These are phyloP conservation scores for Fusarium sp. DNA, from an alignment of 2,329 filamentous ascomycete genomes.

Conservation along the genomic window DNA sequence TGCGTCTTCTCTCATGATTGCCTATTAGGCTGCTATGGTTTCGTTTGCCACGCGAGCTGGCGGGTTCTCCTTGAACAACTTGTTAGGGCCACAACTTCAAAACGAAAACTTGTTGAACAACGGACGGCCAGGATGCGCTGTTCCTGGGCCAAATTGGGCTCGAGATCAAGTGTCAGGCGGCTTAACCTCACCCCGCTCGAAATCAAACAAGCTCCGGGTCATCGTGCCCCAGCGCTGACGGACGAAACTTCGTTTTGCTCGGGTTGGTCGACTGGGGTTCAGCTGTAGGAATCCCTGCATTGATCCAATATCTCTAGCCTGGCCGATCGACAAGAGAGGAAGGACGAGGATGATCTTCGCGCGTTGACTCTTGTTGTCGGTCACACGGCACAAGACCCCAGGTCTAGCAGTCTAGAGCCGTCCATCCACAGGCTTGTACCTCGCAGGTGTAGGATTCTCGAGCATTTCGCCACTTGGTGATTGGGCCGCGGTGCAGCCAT, in stretches of 20 bases:
- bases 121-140: neutral
- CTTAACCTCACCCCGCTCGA: constrained; percentile 34
- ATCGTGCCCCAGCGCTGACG: constrained; percentile 1
- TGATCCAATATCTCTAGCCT: constrained; percentile 21
- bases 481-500: constrained; percentile 10
- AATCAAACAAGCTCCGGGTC: constrained; percentile 6
- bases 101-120: neutral
- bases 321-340: constrained; percentile 19
- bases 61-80: neutral
- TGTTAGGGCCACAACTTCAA: neutral
- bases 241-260: constrained; percentile 4
- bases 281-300: constrained; percentile 37
- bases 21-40: neutral
- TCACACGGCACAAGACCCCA: constrained; percentile 25
- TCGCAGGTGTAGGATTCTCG: constrained; percentile 2
- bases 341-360: constrained; percentile 33
- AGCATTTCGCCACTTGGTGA: constrained; percentile 1
- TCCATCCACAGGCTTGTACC: constrained; percentile 4
- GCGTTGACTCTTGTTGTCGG: constrained; percentile 1
- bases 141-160: constrained; percentile 20
- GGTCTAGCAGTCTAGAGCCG: neutral
- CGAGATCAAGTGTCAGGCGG: constrained; percentile 41
- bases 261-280: constrained; percentile 27
- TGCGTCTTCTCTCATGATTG: neutral
- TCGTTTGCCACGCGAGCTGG: neutral